Evolutionary conservation across 139 green algal species (phyloP), one percentile per base, ranked within the genome.

Genomic region (Chlorella sp.): DNA sequence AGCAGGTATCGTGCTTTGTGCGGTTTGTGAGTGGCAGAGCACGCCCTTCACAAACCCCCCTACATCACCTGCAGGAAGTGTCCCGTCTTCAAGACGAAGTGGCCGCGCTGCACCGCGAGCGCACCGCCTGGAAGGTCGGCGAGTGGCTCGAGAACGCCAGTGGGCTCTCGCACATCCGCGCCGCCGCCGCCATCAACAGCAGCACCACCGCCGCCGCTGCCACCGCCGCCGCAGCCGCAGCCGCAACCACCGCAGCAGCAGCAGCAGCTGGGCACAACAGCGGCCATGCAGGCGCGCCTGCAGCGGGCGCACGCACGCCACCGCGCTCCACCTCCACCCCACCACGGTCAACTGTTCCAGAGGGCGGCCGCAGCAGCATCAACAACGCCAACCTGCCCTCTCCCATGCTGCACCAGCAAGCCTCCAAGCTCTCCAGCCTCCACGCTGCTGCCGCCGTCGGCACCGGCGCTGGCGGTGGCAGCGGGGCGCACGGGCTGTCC

Each of bases 141-240:
- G 65, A 81, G 35, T 81, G 75, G 75, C 70, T 81, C 14, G 62
- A 81, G 34, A 81, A 49, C 23, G 75, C 75, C 62, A 69, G 71
- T 63, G 75, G 75, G 0, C 64, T 81, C 20, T 77, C 70, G 30
- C 51, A 70, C n/a, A 64, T 81, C 35, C 75, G 75, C 27, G 74
- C 74, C 10, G 69, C 69, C 2, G 68, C 67, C 29, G 63, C 33
- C 10, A 32, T 65, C 14, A 35, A n/a, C 20, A 29, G 60, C 60
- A 66, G 27, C 27, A 5, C 26, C 2, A 14, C 63, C 3, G 32
- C 32, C 63, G 32, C 63, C 6, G 1, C 22, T 4, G 32, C 63
- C 5, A 32, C 33, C 2, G 32, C 63, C 3, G 27, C 31, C 63
- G 2, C 63, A 4, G 32, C 63, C 32, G 5, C 29, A 14, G 5